Evolutionary conservation across 2,329 filamentous ascomycete genomes (phyloP).

Genomic region (Xylogone sp.): DNA sequence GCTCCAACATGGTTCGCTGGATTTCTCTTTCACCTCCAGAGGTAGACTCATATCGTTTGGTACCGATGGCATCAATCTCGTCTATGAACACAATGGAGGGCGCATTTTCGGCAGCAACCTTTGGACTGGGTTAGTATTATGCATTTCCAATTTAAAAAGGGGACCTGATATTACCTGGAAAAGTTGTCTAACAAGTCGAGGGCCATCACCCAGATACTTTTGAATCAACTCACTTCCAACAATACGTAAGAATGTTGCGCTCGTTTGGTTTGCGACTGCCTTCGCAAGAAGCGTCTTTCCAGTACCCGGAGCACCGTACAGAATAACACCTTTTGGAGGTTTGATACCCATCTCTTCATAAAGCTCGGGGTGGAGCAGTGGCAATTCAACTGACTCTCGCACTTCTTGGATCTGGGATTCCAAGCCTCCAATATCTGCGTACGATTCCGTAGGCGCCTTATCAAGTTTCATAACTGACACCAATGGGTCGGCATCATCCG

Average conservation of each 20-base stretch:
- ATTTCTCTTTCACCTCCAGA: constrained; percentile 97
- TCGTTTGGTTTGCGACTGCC: constrained; percentile 98
- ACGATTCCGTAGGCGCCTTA: constrained; percentile 96
- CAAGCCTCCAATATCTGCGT: constrained; percentile 95
- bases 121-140: constrained; percentile 19
- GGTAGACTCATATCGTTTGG: constrained; percentile 96
- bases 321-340: constrained; percentile 97
- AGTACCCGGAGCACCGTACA: constrained; percentile 95
- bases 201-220: constrained; percentile 96
- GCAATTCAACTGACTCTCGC: constrained; percentile 92
- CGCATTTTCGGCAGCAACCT: constrained; percentile 91
- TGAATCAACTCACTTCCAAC: constrained; percentile 97
- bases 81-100: constrained; percentile 99
- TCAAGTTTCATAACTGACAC: constrained; percentile 99
- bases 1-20: constrained; percentile 96
- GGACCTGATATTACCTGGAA: constrained; percentile 61
- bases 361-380: constrained; percentile 89
- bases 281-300: constrained; percentile 96
- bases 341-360: constrained; percentile 99
- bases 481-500: constrained; percentile 90
- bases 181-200: constrained; percentile 89
- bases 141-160: background rate
- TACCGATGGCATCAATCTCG: constrained; percentile 98
- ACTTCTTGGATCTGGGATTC: constrained; percentile 97
- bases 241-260: constrained; percentile 94